Conservation (phyloP, 352 stramenopile genomes). For the Phytophthora boehmeriae region DNA sequence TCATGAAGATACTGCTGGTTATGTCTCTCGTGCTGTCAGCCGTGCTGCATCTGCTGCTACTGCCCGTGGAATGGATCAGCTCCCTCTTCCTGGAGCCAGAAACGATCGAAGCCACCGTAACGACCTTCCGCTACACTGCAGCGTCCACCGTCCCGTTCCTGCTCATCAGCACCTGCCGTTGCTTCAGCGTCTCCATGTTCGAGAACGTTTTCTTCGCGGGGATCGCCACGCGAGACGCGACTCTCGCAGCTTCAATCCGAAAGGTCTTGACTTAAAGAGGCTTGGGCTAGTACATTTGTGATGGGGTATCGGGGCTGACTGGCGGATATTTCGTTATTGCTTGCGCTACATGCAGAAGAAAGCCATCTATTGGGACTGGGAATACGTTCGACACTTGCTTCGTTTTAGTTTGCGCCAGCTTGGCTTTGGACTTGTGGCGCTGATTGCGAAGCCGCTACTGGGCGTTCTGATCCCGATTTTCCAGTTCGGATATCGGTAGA, state of each 20-base stretch:
- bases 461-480: slow-evolving; percentile 56
- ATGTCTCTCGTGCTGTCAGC: slow-evolving; percentile 59
- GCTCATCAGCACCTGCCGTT: slow-evolving; percentile 59
- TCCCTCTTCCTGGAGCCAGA: slow-evolving; percentile 40
- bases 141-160: slow-evolving; percentile 61
- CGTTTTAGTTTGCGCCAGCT: slow-evolving; percentile 53
- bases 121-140: slow-evolving; percentile 56
- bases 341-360: slow-evolving; percentile 41
- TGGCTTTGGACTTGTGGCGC: slow-evolving; percentile 56
- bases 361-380: slow-evolving; percentile 76
- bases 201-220: slow-evolving; percentile 79
- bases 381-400: slow-evolving; percentile 63
- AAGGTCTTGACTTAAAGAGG: no score
- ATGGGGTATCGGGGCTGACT: not conserved
- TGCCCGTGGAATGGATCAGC: slow-evolving; percentile 69
- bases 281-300: not conserved
- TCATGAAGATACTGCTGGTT: slow-evolving; percentile 54
- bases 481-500: slow-evolving; percentile 69
- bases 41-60: slow-evolving; percentile 49
- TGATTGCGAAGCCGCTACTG: slow-evolving; percentile 54
- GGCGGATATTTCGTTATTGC: not conserved
- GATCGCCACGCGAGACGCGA: slow-evolving; percentile 43
- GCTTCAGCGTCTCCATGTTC: slow-evolving; percentile 65
- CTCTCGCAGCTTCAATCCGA: slow-evolving; percentile 47
- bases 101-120: slow-evolving; percentile 53